These are phyloP conservation scores for Phytophthora nicotianae DNA, from an alignment of 352 stramenopile genomes.

Conservation along the genomic window DNA sequence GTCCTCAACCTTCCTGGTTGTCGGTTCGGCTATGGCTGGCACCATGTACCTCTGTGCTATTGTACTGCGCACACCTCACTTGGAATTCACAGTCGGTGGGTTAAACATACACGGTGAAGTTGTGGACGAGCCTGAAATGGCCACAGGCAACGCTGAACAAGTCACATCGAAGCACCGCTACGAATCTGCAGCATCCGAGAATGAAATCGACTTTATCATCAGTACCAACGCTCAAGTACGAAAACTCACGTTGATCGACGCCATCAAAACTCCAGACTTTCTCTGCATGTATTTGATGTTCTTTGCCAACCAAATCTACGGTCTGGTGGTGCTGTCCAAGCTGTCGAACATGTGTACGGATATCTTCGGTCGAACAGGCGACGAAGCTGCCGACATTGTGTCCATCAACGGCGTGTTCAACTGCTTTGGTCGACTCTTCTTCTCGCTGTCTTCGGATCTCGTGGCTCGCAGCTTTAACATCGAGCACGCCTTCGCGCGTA, in stretches of 20 bases:
- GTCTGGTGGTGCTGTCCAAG: conserved; percentile 69
- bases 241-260: conserved; percentile 56
- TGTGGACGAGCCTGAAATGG: conserved; percentile 36
- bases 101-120: conserved; percentile 68
- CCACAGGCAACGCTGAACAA: conserved; percentile 23
- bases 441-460: conserved; percentile 52
- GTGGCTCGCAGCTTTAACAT: conserved; percentile 52
- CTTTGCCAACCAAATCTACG: conserved; percentile 69
- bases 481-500: conserved; percentile 60
- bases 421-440: conserved; percentile 57
- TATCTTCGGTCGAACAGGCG: conserved; percentile 48
- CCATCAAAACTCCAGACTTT: conserved; percentile 63
- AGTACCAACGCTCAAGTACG: conserved; percentile 48
- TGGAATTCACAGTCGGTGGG: conserved; percentile 54
- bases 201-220: conserved; percentile 45
- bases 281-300: conserved; percentile 78
- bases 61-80: conserved; percentile 53
- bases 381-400: conserved; percentile 54
- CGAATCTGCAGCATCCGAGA: conserved; percentile 49
- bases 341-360: conserved; percentile 65
- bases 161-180: conserved; percentile 41
- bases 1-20: conserved; percentile 53
- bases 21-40: conserved; percentile 46
- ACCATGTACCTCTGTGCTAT: conserved; percentile 57
- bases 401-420: conserved; percentile 77